These are phyloP conservation scores for Fabrea salina DNA, from an alignment of 169 alveolate genomes.

Conservation along the genomic window DNA sequence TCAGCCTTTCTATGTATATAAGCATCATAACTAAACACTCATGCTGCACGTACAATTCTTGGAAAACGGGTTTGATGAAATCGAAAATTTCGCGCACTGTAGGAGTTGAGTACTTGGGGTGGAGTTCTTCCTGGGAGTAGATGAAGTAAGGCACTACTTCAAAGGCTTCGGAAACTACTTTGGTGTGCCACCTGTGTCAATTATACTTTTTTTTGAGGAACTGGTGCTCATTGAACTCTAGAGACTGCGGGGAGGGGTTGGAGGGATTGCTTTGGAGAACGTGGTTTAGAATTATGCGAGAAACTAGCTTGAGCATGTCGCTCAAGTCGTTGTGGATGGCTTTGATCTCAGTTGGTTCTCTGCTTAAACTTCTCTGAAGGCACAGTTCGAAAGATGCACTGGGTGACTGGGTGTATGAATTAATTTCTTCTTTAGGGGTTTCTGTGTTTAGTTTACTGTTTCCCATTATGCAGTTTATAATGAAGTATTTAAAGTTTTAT, in stretches of 20 bases:
- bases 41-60: neutral
- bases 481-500: too few relatives aligned
- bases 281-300: neutral
- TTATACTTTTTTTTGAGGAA: neutral
- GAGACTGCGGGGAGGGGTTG: neutral
- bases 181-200: neutral
- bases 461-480: neutral
- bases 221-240: neutral
- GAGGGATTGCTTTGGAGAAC: neutral
- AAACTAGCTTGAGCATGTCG: neutral
- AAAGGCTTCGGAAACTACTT: neutral
- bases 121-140: neutral
- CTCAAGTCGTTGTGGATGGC: neutral
- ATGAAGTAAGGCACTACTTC: conserved; percentile 14
- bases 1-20: conserved; percentile 21
- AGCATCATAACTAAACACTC: conserved; percentile 27
- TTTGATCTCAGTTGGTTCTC: neutral
- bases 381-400: neutral
- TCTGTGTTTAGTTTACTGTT: neutral
- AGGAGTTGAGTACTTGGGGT: neutral
- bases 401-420: neutral
- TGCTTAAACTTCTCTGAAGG: neutral
- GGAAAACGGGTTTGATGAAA: conserved; percentile 15
- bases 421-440: neutral
- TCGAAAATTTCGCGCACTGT: neutral